Percentiles rank a stretch among this genome's conserved stretches.
These are phyloP conservation scores for Viscum album DNA, from an alignment of 177 flowering plant species.

Conservation along the genomic window DNA sequence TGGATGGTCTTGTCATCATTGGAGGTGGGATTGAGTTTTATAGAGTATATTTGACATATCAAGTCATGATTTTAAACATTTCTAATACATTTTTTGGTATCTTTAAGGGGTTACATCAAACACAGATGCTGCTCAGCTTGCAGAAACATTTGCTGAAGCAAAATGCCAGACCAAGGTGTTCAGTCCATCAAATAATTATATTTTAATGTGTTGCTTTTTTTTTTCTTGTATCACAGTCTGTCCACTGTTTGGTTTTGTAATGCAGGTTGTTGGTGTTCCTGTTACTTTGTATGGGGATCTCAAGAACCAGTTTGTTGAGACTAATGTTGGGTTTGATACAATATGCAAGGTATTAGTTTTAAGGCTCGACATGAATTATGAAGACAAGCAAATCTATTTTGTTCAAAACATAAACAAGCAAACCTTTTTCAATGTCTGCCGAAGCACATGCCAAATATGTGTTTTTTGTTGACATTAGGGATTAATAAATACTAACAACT, in stretches of 20 bases:
- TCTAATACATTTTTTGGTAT: constrained; percentile 3
- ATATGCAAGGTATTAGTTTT: constrained; percentile 77
- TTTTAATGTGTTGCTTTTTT: not conserved
- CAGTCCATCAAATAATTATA: not conserved
- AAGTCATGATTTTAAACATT: not conserved
- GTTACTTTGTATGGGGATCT: constrained; percentile 93
- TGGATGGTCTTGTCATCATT: constrained; percentile 92
- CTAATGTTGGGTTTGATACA: constrained; percentile 93
- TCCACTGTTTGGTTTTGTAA: constrained; percentile 1
- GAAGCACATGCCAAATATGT: too few species aligned
- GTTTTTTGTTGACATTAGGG: too few species aligned
- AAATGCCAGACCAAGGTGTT: constrained; percentile 80
- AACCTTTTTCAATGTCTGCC: too few species aligned
- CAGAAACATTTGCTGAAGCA: constrained; percentile 91
- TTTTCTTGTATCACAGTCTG: too few species aligned
- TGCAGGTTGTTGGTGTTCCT: constrained; percentile 93
- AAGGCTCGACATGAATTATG: not conserved
- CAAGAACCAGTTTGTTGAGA: constrained; percentile 90
- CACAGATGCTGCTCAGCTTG: constrained; percentile 97
- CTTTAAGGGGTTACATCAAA: constrained; percentile 88
- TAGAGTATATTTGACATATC: not conserved
- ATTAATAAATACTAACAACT: too few species aligned
- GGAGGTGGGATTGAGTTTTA: constrained; percentile 48
- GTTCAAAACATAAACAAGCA: too few species aligned
- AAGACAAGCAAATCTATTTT: not conserved